Conservation (phyloP, 1,284 basidiomycete species). For the Exobasidium cylindrosporum region DNA sequence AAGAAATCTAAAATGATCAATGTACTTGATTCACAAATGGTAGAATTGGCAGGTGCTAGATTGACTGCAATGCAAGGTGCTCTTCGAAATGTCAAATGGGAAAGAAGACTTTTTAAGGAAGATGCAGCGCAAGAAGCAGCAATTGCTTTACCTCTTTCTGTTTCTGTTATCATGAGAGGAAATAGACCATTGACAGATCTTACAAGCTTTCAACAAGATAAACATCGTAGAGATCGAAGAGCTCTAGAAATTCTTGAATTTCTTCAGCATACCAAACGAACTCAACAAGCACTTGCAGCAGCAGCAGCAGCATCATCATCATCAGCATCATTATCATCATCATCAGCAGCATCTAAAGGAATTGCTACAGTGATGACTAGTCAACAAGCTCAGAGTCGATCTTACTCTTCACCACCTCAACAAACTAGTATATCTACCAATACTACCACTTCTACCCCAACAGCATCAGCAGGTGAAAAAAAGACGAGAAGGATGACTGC, state of each 20-base stretch:
- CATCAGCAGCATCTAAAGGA: too few relatives aligned
- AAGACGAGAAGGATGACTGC: conserved; percentile 48
- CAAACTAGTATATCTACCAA: conserved; percentile 8
- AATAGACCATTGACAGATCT: conserved; percentile 30
- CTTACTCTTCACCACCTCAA: not conserved
- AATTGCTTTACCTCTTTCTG: conserved; percentile 20
- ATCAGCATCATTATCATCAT: not conserved
- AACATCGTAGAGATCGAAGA: conserved; percentile 33
- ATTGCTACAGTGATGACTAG: too few relatives aligned
- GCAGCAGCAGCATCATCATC: conserved; percentile 2
- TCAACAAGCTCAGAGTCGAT: not conserved
- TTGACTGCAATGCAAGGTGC: conserved; percentile 38
- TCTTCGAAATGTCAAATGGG: conserved; percentile 40
- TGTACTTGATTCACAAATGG: conserved; percentile 10
- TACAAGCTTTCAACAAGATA: conserved; percentile 41
- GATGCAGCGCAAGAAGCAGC: conserved; percentile 44
- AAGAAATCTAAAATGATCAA: not conserved
- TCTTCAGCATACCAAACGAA: conserved; percentile 12
- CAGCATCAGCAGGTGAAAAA: conserved; percentile 19
- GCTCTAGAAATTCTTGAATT: conserved; percentile 21
- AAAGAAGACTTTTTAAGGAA: conserved; percentile 40
- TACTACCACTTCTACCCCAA: not conserved
- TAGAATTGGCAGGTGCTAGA: conserved; percentile 31
- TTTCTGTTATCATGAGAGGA: conserved; percentile 15
- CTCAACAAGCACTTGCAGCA: conserved; percentile 4